Conservation (phyloP, 305 asterid species). For the Ruellia speciosa region DNA sequence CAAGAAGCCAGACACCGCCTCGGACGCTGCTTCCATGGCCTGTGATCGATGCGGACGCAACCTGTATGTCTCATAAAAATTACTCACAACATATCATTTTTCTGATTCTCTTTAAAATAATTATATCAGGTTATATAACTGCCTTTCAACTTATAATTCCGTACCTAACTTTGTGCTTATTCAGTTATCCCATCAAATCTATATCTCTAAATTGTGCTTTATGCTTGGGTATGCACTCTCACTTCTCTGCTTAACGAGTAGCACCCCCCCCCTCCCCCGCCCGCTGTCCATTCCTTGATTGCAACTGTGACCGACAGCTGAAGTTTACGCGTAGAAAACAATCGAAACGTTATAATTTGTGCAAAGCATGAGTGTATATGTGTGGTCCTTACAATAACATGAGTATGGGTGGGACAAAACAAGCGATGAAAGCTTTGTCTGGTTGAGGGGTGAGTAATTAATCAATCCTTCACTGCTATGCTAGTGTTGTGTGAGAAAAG, state of each 20-base stretch:
- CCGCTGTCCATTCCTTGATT: too few species aligned
- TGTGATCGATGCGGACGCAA: constrained; percentile 79
- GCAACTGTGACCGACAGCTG: neutral
- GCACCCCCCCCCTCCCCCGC: too few species aligned
- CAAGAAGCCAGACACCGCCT: constrained; percentile 33
- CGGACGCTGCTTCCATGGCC: constrained; percentile 20
- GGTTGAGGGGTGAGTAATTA: neutral
- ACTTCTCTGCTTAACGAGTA: neutral
- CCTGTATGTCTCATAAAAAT: constrained; percentile 30
- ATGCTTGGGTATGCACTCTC: neutral
- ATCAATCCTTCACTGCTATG: neutral
- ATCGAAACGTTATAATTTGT: neutral
- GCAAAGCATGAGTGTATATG: neutral
- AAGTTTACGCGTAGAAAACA: neutral
- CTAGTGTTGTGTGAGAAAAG: neutral
- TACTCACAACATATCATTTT: too few species aligned
- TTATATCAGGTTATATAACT: too few species aligned
- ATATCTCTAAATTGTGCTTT: too few species aligned
- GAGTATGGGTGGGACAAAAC: neutral
- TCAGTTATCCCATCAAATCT: too few species aligned
- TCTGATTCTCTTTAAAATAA: too few species aligned
- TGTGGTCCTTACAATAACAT: neutral
- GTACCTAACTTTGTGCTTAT: too few species aligned
- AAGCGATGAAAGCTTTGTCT: neutral
- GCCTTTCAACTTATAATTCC: too few species aligned